Evolutionary conservation across 163 green algal genomes (phyloP), one percentile per base, ranked within the genome.

Genomic region (Chloromonas sp.): DNA sequence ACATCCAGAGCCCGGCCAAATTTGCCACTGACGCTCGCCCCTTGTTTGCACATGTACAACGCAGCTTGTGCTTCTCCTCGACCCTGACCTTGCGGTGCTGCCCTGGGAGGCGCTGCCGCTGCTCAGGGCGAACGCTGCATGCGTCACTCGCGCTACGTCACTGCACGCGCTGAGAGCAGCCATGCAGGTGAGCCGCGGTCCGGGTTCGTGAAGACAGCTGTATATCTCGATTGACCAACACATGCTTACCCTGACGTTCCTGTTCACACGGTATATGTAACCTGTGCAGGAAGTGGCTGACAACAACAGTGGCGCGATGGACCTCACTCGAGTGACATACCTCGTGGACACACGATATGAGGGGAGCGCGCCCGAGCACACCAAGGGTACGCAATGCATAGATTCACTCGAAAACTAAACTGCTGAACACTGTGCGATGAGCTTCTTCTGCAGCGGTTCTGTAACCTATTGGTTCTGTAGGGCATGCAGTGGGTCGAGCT

Each of bases 61-160:
- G 36, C 36, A 87, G 85, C 76, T 92, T 36, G 84, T 86, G 60
- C 83, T 93, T 78, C 86, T 93, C 78, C 74, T 93, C n/a, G 90
- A 93, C 70, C 82, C 87, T 15, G 60, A 80, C 61, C 86, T 93
- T 58, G 82, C 82, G 57, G 14, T 58, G 0, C 82, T 93, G 81
- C 90, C 90, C 0, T 92, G 85, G 84, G 90, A 93, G 84, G 85
- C 80, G 1, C 60, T 90, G 62, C 85, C 70, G 0, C 60, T 85
- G 58, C 77, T 93, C 58, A 70, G 71, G 0, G 60, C 1, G 78
- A 85, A 74, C 71, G 91, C 87, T 81, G 70, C 81, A 8, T 82
- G 58, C 58, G 57, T 92, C 1, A 66, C 62, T 0, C 85, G 90
- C 13, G 85, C 82, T 66, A 88, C 89, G 66, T 89, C 84, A 13